A percentile compares a stretch with the other conserved stretches of the same genome.
Conservation (phyloP, 2,329 filamentous ascomycete species). For the Cadophora gregata region DNA sequence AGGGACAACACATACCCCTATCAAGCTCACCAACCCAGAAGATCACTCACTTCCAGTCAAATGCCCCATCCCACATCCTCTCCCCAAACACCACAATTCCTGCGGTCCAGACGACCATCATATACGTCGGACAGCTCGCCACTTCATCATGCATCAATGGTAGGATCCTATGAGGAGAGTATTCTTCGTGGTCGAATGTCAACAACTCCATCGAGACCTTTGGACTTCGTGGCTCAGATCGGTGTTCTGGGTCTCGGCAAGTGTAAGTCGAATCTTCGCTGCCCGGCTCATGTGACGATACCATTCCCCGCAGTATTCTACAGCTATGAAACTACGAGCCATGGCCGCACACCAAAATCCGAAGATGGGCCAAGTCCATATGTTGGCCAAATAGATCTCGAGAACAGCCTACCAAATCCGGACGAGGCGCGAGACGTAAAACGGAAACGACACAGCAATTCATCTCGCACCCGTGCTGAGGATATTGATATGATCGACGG, state of each 20-base stretch:
- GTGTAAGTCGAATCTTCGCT: constrained; percentile 83
- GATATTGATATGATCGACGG: constrained; percentile 38
- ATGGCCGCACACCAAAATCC: constrained; percentile 62
- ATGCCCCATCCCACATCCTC: constrained; percentile 49
- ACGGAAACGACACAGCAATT: constrained; percentile 44
- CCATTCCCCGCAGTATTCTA: constrained; percentile 97
- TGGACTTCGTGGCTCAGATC: constrained; percentile 94
- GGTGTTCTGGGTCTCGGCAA: constrained; percentile 89
- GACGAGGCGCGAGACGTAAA: constrained; percentile 51
- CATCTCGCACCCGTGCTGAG: constrained; percentile 29
- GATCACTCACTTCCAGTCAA: constrained; percentile 70
- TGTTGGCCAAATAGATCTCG: constrained; percentile 89
- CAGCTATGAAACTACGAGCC: constrained; percentile 76
- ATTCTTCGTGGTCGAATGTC: constrained; percentile 96
- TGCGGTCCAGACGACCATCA: constrained; percentile 70
- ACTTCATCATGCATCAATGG: constrained; percentile 90
- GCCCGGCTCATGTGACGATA: constrained; percentile 87
- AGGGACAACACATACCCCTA: constrained; percentile 72
- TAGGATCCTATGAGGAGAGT: constrained; percentile 97
- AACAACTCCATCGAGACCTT: constrained; percentile 87
- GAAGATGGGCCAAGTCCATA: constrained; percentile 95
- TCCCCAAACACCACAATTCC: constrained; percentile 57
- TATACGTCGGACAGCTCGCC: constrained; percentile 76
- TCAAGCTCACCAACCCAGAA: constrained; percentile 79
- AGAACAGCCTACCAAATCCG: constrained; percentile 71